These are phyloP conservation scores for Lecanosticta acicola DNA, from an alignment of 2,329 filamentous ascomycete species.

Conservation along the genomic window DNA sequence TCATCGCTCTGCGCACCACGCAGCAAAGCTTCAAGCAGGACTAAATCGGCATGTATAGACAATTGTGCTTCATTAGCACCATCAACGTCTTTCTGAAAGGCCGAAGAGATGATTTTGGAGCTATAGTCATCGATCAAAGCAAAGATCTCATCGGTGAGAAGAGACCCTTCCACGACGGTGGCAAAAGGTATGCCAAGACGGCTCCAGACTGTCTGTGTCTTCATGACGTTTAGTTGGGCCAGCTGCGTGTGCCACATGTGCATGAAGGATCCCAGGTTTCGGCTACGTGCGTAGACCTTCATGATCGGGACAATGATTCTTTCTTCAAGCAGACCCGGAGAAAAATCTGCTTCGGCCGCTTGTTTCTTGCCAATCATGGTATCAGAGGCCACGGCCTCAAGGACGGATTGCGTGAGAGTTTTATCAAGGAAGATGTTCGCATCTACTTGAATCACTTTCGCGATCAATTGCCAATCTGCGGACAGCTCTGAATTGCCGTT, in stretches of 20 bases:
- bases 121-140: slow-evolving; percentile 1
- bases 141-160: slow-evolving; percentile 16
- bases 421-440: slow-evolving; percentile 40
- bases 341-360: too few relatives aligned
- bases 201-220: slow-evolving; percentile 19
- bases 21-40: slow-evolving; percentile 9
- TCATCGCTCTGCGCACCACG: slow-evolving; percentile 11
- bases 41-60: background rate
- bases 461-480: slow-evolving; percentile 39
- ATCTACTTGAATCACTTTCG: slow-evolving; percentile 42
- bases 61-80: background rate
- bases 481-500: background rate
- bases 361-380: too few relatives aligned
- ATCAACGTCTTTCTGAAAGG: background rate
- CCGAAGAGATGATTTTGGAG: background rate
- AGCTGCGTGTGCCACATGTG: slow-evolving; percentile 28
- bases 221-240: background rate
- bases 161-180: slow-evolving; percentile 17
- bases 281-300: slow-evolving; percentile 26
- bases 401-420: slow-evolving; percentile 10
- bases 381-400: slow-evolving; percentile 5
- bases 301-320: slow-evolving; percentile 26
- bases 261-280: slow-evolving; percentile 26
- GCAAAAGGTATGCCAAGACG: slow-evolving; percentile 18
- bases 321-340: slow-evolving; percentile 2